Evolutionary conservation across 2,329 filamentous ascomycete genomes (phyloP), one percentile per base, ranked within the genome.

Genomic region (Fusarium denticulatum): DNA sequence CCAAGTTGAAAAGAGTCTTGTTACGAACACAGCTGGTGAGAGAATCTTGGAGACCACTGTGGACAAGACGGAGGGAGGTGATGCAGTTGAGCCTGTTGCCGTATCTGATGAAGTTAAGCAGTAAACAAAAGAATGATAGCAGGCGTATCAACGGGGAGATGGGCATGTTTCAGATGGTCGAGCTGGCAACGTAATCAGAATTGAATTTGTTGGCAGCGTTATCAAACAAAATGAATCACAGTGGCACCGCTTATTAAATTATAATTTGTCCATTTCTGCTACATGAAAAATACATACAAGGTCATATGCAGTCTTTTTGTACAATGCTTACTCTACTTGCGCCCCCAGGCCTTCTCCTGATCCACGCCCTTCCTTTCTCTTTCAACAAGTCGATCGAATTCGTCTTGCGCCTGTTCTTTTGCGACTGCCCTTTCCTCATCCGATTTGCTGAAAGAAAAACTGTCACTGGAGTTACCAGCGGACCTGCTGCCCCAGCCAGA

Each of bases 341-440:
- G 68, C 30, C 64, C 53, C 79, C 79, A 82, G 9, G 77, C 67
- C 9, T 60, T 69, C 32, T 76, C 77, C 57, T 82, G 79, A 9
- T 80, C 79, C 8, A 60, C 65, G 28, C 79, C 80, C 22, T 68
- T 77, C 28, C 84, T 80, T 65, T 88, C 87, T 20, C 81, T 79
- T 46, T 88, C 86, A 6, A 88, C 63, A 64, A 88, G 79, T 26
- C 80, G 80, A 66, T 88, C 87, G 71, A 88, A 88, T 36, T 88
- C 86, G 65, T 80, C 83, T 65, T 88, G 87, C 11, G 87, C 86
- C 69, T 86, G 82, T 14, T 82, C 81, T 75, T 83, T 87, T 47
- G 81, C 82, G 22, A 79, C 75, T 7, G 75, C 71, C 64, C 76
- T 82, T 28, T 85, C 83, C 60, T 82, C 81, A 14, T 85, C 84